These are phyloP conservation scores for Aureobasidium pullulans DNA, from an alignment of 2,329 filamentous ascomycete species.

Conservation along the genomic window DNA sequence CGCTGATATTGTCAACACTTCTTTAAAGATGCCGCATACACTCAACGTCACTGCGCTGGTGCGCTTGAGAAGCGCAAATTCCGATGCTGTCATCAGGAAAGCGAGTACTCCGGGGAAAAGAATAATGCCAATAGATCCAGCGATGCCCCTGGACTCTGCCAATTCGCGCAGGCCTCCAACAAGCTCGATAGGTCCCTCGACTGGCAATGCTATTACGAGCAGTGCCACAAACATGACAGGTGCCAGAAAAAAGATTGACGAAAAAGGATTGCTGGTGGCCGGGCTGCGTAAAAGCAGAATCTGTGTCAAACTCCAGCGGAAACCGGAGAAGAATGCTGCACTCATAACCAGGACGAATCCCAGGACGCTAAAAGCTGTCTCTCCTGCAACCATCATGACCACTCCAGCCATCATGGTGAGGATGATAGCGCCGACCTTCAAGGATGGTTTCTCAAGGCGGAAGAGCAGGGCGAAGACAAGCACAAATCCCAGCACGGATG, in stretches of 20 bases:
- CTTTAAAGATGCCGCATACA: conserved; percentile 97
- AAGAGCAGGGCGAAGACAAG: conserved; percentile 93
- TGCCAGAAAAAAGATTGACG: conserved; percentile 94
- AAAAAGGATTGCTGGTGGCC: conserved; percentile 92
- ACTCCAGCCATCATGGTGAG: conserved; percentile 87
- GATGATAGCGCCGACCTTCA: conserved; percentile 80
- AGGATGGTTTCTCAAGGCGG: conserved; percentile 78
- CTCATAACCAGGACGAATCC: conserved; percentile 91
- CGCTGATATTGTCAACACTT: conserved; percentile 89
- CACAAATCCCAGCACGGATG: conserved; percentile 89
- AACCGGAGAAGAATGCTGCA: conserved; percentile 90
- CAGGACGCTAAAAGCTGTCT: conserved; percentile 77
- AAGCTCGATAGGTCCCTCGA: conserved; percentile 70
- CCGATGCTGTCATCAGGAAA: conserved; percentile 92
- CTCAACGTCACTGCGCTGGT: conserved; percentile 93
- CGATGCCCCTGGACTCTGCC: conserved; percentile 57
- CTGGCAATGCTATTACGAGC: conserved; percentile 70
- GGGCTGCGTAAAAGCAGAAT: conserved; percentile 90
- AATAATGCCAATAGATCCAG: conserved; percentile 63
- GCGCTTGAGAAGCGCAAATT: conserved; percentile 90
- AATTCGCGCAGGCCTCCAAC: conserved; percentile 58
- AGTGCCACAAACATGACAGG: conserved; percentile 91
- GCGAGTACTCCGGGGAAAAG: conserved; percentile 86
- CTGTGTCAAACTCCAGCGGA: conserved; percentile 97
- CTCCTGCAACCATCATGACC: conserved; percentile 96